Evolutionary conservation across 345 rosid species (phyloP).

Genomic region (Citrus glauca): DNA sequence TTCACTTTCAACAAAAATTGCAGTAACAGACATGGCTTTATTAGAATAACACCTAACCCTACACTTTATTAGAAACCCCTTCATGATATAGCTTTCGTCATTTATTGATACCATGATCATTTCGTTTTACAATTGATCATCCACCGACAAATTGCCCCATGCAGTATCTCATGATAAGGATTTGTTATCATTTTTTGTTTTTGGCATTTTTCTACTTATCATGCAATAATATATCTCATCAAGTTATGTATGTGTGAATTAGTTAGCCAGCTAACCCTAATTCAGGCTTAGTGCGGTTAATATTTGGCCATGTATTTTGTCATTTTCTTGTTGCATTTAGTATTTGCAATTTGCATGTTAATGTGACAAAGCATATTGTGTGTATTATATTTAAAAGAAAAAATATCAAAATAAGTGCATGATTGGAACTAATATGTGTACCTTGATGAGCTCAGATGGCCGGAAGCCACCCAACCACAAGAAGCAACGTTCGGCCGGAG

Average conservation of each 20-base stretch:
- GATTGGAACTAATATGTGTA: constrained; percentile 20
- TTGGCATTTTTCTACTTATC: neutral
- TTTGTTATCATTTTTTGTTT: neutral
- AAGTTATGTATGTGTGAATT: neutral
- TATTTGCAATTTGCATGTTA: neutral
- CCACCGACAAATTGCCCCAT: constrained; percentile 25
- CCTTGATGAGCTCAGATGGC: constrained; percentile 97
- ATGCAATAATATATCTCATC: neutral
- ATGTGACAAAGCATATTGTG: neutral
- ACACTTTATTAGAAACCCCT: constrained; percentile 41
- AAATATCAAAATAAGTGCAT: neutral
- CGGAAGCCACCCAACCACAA: constrained; percentile 98
- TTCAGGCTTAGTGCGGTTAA: neutral
- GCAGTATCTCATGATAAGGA: constrained; percentile 16
- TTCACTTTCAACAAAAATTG: constrained; percentile 22
- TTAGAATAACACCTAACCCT: constrained; percentile 47
- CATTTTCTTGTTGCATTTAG: constrained; percentile 14
- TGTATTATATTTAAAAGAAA: neutral
- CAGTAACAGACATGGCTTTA: constrained; percentile 52
- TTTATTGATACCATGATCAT: constrained; percentile 17
- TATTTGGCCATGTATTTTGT: constrained; percentile 1
- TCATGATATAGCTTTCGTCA: constrained; percentile 30
- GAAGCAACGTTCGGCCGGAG: constrained; percentile 99
- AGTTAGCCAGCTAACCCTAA: constrained; percentile 14
- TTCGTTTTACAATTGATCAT: neutral